phyloP scores from a whole-genome alignment of 768 basidiomycete genomes.

The Daedaleopsis sinensis region DNA sequence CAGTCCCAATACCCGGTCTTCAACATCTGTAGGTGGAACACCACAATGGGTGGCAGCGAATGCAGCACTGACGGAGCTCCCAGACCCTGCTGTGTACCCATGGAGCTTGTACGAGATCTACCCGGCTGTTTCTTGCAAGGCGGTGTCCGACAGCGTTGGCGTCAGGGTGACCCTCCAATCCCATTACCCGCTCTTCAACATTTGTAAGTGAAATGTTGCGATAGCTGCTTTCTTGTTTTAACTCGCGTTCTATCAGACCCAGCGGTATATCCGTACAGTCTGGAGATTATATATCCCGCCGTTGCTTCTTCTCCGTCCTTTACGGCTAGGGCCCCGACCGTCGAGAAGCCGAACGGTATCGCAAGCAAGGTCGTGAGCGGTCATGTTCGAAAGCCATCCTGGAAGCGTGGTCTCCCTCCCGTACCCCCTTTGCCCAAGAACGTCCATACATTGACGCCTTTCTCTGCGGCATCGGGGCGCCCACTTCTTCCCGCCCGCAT shows the following conservation, averaged over 20 bases:
- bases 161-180: constrained; percentile 1
- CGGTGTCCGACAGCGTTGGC: background rate
- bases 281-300: constrained; percentile 23
- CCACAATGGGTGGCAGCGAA: background rate
- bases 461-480: constrained; percentile 17
- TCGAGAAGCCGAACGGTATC: background rate
- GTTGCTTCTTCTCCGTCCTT: background rate
- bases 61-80: background rate
- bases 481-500: constrained; percentile 16
- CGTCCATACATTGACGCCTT: constrained; percentile 16
- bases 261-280: constrained; percentile 27
- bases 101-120: constrained; percentile 14
- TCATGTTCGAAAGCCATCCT: constrained; percentile 12
- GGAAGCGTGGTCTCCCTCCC: constrained; percentile 17
- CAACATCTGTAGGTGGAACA: constrained; percentile 21
- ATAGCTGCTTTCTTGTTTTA: background rate
- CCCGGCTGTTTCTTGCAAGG: background rate
- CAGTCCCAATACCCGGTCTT: constrained; percentile 18
- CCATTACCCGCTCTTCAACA: constrained; percentile 21
- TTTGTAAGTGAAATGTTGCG: constrained; percentile 16
- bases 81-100: constrained; percentile 24
- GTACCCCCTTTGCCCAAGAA: constrained; percentile 29
- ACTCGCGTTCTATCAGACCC: constrained; percentile 15
- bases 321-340: background rate
- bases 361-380: constrained; percentile 2